phyloP scores from a whole-genome alignment of 192 early-diverging fungal genomes.

The Gonapodya sp. region DNA sequence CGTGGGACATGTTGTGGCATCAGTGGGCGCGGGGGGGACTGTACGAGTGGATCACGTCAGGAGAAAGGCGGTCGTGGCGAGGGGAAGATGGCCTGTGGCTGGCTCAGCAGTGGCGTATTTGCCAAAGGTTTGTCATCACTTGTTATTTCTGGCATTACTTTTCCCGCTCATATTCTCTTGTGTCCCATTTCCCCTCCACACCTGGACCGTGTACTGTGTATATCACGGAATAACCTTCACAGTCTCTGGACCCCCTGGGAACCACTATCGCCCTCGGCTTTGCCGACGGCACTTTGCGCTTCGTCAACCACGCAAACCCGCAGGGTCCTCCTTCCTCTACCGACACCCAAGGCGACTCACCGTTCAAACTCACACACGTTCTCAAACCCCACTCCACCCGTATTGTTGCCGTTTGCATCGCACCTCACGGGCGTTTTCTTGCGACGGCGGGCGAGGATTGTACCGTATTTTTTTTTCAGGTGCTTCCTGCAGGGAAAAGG shows the following conservation, averaged over 20 bases:
- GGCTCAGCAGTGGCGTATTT: conserved; percentile 31
- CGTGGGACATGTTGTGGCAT: conserved; percentile 29
- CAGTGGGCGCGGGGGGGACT: conserved; percentile 36
- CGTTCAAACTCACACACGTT: conserved; percentile 36
- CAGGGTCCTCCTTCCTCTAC: too few species aligned
- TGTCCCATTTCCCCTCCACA: conserved; percentile 9
- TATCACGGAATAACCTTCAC: too few species aligned
- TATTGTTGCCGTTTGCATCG: conserved; percentile 33
- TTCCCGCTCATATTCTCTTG: not conserved
- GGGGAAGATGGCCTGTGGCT: conserved; percentile 19
- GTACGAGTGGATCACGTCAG: conserved; percentile 38
- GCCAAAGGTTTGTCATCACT: conserved; percentile 28
- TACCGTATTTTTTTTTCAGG: conserved; percentile 46
- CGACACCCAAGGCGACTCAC: not conserved
- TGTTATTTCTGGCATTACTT: not conserved
- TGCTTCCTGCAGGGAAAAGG: conserved; percentile 19
- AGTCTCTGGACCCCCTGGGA: conserved; percentile 37
- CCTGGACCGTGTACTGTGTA: too few species aligned
- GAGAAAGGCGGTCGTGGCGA: conserved; percentile 20
- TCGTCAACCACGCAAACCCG: conserved; percentile 32
- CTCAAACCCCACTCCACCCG: conserved; percentile 41
- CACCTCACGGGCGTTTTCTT: conserved; percentile 38
- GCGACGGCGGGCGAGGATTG: conserved; percentile 35
- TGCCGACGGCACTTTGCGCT: conserved; percentile 43
- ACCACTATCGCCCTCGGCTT: conserved; percentile 42